Base-by-base conservation (phyloP, 2,329 filamentous ascomycete genomes). In the Chaetomium sp. region DNA sequence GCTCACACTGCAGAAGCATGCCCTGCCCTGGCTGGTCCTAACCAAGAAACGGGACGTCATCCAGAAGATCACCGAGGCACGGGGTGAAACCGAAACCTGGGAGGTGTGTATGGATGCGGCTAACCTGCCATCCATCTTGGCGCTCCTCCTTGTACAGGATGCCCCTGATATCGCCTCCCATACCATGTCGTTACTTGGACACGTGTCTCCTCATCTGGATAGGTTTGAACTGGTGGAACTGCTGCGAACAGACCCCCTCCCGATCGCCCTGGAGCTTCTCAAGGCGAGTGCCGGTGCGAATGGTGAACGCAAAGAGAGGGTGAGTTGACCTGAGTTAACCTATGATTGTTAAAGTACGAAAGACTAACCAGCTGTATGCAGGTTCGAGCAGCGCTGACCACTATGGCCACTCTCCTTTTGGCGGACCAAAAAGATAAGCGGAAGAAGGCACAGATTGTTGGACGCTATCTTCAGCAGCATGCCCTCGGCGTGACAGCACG, bases 401-500 rank as follows among this genome's bases (percentile, higher is more conserved):
- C 79, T 19, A 80, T 87, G 75, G 76, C 78, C 16, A 74, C 68
- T 9, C 60, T 76, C 16, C 63, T 74, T 12, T 29, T 65, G 6
- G 57, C 53, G 4, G 64, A 66, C 33, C 60, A 67, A 38, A 65
- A 58, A 56, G 63, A 63, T 47, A 67, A 66, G 78, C 82, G 63
- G 65, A 85, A 82, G 68, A 83, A 81, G 64, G 75, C 75, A 1
- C 86, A 89, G 65, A 78, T 85, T 1, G 81, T 96, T 27, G 88
- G 87, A 0, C 81, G 85, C 0, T 98, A 97, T 74, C 85, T 98
- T 50, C 89, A 96, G 67, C 85, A 86, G 33, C 90, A 97, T 74
- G 88, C 96, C 38, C 84, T 99, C 7, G 94, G 93, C 6, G 87
- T 98, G 61, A 93, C 97, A 77, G 88, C 92, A 7, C 85, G 89